These are phyloP conservation scores for Testicularia cyperi DNA, from an alignment of 1,284 basidiomycete genomes.

Conservation along the genomic window DNA sequence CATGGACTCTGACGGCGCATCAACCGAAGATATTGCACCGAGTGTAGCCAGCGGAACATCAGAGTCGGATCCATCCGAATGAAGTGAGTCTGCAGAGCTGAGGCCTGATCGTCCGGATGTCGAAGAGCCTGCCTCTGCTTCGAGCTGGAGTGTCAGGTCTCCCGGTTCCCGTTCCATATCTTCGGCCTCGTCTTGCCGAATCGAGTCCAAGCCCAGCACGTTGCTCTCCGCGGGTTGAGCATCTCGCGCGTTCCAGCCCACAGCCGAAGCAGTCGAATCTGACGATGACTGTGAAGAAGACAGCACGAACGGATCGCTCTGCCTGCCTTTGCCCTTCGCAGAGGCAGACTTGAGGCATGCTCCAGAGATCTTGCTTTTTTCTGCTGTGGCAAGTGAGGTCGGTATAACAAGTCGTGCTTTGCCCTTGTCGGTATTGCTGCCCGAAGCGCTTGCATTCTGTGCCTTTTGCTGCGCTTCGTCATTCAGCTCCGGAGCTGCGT, in stretches of 20 bases:
- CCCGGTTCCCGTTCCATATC: neutral
- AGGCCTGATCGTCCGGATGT: neutral
- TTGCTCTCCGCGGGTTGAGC: too few species aligned
- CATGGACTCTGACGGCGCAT: too few species aligned
- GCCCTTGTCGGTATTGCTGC: neutral
- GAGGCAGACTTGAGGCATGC: too few species aligned
- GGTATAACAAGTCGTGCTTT: constrained; percentile 7
- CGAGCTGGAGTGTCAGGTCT: neutral
- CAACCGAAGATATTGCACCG: too few species aligned
- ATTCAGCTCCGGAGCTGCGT: neutral
- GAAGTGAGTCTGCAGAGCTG: neutral
- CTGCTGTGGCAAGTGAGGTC: neutral
- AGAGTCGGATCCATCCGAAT: too few species aligned
- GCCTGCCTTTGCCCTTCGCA: constrained; percentile 14
- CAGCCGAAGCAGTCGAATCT: neutral
- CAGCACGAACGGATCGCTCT: constrained; percentile 28
- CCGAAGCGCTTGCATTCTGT: too few species aligned
- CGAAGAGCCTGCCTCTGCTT: neutral
- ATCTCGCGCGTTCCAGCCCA: neutral
- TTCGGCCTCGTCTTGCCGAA: neutral
- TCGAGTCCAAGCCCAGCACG: neutral
- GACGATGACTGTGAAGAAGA: constrained; percentile 1
- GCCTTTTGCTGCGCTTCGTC: neutral
- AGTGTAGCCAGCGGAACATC: too few species aligned
- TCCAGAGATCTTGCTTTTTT: neutral